These are phyloP conservation scores for Paraleonurus japonicus DNA, from an alignment of 257 asterid genomes.

Conservation along the genomic window DNA sequence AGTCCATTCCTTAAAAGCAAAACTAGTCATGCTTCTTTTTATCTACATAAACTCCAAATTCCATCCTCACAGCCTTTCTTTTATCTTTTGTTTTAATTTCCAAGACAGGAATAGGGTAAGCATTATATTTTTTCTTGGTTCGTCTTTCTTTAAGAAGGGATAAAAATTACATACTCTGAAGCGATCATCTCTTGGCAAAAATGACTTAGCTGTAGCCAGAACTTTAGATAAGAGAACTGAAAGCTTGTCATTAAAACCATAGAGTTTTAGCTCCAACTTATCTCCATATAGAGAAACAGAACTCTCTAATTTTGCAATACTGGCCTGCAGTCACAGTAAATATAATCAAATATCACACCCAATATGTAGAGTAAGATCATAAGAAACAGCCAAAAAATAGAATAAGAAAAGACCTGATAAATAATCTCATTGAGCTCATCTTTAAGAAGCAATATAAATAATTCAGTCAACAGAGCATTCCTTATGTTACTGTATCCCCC, in stretches of 20 bases:
- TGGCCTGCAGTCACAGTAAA: conserved; percentile 63
- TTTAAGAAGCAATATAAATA: conserved; percentile 78
- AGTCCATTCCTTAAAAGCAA: conserved; percentile 5
- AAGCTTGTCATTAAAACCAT: conserved; percentile 96
- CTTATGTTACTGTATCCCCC: conserved; percentile 72
- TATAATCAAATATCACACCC: conserved; percentile 5
- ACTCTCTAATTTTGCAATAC: conserved; percentile 90
- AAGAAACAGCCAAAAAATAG: conserved; percentile 19
- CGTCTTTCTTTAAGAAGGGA: background rate
- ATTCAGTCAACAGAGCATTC: conserved; percentile 75
- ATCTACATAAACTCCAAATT: conserved; percentile 2
- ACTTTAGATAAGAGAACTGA: conserved; percentile 77
- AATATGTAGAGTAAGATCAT: background rate
- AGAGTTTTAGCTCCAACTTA: conserved; percentile 87
- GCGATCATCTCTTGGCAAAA: conserved; percentile 83
- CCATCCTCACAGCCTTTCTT: background rate
- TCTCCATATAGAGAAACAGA: conserved; percentile 86
- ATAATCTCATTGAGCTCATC: conserved; percentile 94
- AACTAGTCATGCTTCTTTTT: conserved; percentile 9
- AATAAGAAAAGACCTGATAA: conserved; percentile 71
- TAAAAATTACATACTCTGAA: conserved; percentile 57
- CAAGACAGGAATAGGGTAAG: conserved; percentile 9
- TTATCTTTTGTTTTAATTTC: background rate
- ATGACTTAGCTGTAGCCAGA: conserved; percentile 66
- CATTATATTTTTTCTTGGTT: conserved; percentile 10